phyloP scores from a whole-genome alignment of 441 rosid genomes.

The Erodium chrysanthum region DNA sequence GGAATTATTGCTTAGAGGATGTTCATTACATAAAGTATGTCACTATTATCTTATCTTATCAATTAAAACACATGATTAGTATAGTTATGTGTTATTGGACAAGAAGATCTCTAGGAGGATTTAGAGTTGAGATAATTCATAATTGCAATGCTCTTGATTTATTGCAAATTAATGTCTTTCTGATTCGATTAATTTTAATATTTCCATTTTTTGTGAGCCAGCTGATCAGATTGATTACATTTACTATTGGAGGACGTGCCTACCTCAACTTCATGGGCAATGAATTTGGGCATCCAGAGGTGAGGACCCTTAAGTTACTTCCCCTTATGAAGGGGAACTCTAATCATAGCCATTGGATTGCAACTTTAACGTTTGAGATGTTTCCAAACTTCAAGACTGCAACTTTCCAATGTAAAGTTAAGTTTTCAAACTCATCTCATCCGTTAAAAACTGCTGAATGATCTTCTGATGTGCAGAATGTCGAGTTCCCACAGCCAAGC shows the following conservation, averaged over 20 bases:
- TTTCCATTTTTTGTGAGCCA: slow-evolving; percentile 28
- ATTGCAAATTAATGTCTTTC: neutral
- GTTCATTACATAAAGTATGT: slow-evolving; percentile 64
- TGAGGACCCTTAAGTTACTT: slow-evolving; percentile 23
- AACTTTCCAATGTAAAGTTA: no score
- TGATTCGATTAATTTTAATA: slow-evolving; percentile 8
- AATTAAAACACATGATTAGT: neutral
- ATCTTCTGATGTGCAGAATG: slow-evolving; percentile 44
- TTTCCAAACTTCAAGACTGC: no score
- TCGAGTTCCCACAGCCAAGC: slow-evolving; percentile 84
- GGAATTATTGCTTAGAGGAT: slow-evolving; percentile 48
- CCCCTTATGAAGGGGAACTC: no score
- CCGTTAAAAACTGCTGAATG: slow-evolving; percentile 17
- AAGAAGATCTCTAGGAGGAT: neutral
- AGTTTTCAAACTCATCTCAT: no score
- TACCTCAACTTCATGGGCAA: slow-evolving; percentile 97
- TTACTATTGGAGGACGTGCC: slow-evolving; percentile 69
- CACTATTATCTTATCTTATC: slow-evolving; percentile 3
- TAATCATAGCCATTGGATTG: no score
- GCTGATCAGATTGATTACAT: slow-evolving; percentile 88
- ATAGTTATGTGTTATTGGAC: neutral
- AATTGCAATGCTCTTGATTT: neutral
- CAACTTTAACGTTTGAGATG: no score
- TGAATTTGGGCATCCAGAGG: slow-evolving; percentile 96
- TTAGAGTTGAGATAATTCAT: neutral